Percentiles rank a stretch among this genome's conserved stretches.
Conservation (phyloP, 768 basidiomycete genomes). For the Pleurotus eryngii region DNA sequence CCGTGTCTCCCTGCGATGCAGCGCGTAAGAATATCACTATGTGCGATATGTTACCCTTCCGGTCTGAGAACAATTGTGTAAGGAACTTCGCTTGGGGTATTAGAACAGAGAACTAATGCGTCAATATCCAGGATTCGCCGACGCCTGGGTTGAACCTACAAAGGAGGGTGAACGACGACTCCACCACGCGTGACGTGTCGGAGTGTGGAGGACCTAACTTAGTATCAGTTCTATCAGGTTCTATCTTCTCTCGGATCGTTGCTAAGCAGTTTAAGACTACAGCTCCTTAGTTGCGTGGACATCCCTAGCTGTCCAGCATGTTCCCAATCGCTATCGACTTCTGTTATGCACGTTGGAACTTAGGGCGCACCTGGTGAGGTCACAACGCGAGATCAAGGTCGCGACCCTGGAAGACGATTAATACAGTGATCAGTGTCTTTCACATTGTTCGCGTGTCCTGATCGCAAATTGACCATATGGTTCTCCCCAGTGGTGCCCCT, state of each 20-base stretch:
- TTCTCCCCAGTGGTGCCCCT: not conserved
- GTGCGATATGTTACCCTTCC: constrained; percentile 40
- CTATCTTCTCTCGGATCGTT: not conserved
- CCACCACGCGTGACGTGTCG: not conserved
- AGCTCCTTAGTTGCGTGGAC: constrained; percentile 1
- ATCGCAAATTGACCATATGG: constrained; percentile 3
- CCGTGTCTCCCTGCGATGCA: constrained; percentile 29
- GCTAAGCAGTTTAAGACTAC: not conserved
- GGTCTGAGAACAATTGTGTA: constrained; percentile 43
- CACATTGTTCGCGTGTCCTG: constrained; percentile 4
- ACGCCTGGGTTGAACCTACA: not conserved
- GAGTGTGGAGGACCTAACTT: not conserved
- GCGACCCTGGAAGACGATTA: constrained; percentile 1
- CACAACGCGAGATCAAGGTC: not conserved
- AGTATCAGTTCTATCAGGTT: not conserved
- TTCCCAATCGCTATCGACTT: not conserved
- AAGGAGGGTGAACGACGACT: not conserved
- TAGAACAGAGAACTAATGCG: not conserved
- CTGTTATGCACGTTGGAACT: not conserved
- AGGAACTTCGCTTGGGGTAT: constrained; percentile 5
- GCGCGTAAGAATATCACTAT: constrained; percentile 38
- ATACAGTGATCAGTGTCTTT: not conserved
- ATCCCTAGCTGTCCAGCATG: not conserved
- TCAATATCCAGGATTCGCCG: not conserved
- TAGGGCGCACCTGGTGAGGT: not conserved